These are phyloP conservation scores for Drosera capensis DNA, from an alignment of 148 eudicot species.

Conservation along the genomic window DNA sequence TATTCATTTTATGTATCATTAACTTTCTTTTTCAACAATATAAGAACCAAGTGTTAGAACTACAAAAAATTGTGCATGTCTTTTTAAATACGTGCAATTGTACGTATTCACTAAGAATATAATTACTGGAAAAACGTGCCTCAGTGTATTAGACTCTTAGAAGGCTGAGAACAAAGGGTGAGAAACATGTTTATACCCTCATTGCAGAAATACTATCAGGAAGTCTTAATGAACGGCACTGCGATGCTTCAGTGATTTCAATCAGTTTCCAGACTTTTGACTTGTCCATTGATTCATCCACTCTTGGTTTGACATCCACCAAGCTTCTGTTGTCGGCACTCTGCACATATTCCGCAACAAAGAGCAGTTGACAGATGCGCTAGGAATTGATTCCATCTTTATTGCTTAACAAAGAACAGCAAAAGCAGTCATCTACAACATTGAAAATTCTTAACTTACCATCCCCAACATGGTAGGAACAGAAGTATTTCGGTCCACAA, in stretches of 20 bases:
- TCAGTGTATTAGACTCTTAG: not conserved
- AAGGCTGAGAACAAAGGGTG: not conserved
- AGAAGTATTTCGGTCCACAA: constrained; percentile 26
- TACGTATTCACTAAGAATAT: too few species aligned
- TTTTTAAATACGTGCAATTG: too few species aligned
- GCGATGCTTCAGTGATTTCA: constrained; percentile 33
- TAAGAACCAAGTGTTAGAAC: not conserved
- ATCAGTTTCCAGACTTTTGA: constrained; percentile 31
- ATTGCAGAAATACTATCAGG: constrained; percentile 31
- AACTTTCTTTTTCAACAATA: not conserved
- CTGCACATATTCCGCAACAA: constrained; percentile 10
- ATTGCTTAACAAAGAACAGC: too few species aligned
- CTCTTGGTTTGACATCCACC: constrained; percentile 19
- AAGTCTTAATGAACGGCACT: constrained; percentile 36
- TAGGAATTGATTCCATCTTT: too few species aligned
- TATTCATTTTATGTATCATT: too few species aligned
- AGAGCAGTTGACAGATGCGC: not conserved
- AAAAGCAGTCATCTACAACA: not conserved
- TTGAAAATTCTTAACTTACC: constrained; percentile 8
- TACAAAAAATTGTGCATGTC: too few species aligned
- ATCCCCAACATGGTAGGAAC: constrained; percentile 13
- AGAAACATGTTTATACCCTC: constrained; percentile 18
- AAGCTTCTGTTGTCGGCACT: constrained; percentile 22
- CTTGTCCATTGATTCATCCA: constrained; percentile 23
- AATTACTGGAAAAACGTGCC: not conserved